Evolutionary conservation across 192 early-diverging fungal species (phyloP).

Genomic region (Gigaspora rosea): DNA sequence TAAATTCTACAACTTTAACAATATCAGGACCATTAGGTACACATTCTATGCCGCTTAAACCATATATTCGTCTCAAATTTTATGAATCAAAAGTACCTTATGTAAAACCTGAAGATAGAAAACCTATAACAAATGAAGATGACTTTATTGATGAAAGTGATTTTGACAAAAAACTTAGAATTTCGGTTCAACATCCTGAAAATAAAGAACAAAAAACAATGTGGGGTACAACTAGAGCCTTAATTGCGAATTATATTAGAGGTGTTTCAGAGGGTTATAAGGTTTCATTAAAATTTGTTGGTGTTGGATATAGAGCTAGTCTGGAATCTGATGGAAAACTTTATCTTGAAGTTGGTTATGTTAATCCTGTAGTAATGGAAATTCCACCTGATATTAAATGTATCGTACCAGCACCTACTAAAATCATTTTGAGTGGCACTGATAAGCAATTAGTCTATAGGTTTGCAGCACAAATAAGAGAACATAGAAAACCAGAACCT

Average conservation of each 20-base stretch:
- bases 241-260: conserved; percentile 80
- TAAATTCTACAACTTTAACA: conserved; percentile 63
- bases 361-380: conserved; percentile 76
- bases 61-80: conserved; percentile 67
- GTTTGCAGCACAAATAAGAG: conserved; percentile 90
- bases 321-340: conserved; percentile 69
- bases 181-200: conserved; percentile 59
- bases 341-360: conserved; percentile 83
- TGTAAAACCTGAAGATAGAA: conserved; percentile 29
- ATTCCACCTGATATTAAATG: conserved; percentile 83
- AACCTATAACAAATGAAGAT: conserved; percentile 17
- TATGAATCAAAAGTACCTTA: conserved; percentile 30
- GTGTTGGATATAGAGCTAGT: conserved; percentile 92
- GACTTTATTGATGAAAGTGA: conserved; percentile 20
- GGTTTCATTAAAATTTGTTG: conserved; percentile 81
- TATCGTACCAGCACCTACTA: conserved; percentile 75
- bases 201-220: conserved; percentile 80
- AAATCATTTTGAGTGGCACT: conserved; percentile 78
- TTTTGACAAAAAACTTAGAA: conserved; percentile 48
- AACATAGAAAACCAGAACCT: conserved; percentile 92
- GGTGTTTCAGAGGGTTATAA: conserved; percentile 91
- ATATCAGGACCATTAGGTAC: conserved; percentile 83
- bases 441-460: conserved; percentile 81
- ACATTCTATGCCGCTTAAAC: conserved; percentile 77
- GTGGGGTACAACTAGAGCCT: conserved; percentile 97